Conservation (phyloP, 2,329 filamentous ascomycete species). For the Sporothrix phasma region DNA sequence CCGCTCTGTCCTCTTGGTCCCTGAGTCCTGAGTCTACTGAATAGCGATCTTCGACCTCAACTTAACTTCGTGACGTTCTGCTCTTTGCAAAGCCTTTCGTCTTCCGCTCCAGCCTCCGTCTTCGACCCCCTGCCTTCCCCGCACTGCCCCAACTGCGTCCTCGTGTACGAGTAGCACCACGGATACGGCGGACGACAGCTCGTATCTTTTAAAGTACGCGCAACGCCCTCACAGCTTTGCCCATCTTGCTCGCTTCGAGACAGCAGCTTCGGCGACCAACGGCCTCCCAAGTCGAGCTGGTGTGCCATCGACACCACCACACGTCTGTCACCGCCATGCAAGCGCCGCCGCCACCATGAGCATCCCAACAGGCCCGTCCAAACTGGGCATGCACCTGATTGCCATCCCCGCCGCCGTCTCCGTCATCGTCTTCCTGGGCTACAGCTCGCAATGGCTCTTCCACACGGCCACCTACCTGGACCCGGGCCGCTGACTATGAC, state of each 20-base stretch:
- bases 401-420: conserved; percentile 59
- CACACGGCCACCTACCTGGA: conserved; percentile 45
- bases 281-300: neutral
- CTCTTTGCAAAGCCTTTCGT: neutral
- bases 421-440: conserved; percentile 60
- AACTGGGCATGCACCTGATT: conserved; percentile 41
- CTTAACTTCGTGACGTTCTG: too few relatives aligned
- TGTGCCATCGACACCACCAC: neutral
- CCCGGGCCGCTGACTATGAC: conserved; percentile 48
- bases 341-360: neutral
- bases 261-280: neutral
- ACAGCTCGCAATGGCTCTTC: conserved; percentile 64
- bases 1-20: neutral
- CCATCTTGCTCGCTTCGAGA: neutral
- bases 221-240: neutral
- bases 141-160: neutral
- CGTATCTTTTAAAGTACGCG: too few relatives aligned
- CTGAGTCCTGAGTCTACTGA: neutral
- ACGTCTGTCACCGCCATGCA: neutral
- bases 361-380: conserved; percentile 28
- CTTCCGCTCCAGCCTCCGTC: neutral
- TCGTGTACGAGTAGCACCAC: too few relatives aligned
- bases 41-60: too few relatives aligned
- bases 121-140: neutral
- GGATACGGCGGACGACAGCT: neutral